These are phyloP conservation scores for Coffea eugenioides DNA, from an alignment of 257 asterid species.

Conservation along the genomic window DNA sequence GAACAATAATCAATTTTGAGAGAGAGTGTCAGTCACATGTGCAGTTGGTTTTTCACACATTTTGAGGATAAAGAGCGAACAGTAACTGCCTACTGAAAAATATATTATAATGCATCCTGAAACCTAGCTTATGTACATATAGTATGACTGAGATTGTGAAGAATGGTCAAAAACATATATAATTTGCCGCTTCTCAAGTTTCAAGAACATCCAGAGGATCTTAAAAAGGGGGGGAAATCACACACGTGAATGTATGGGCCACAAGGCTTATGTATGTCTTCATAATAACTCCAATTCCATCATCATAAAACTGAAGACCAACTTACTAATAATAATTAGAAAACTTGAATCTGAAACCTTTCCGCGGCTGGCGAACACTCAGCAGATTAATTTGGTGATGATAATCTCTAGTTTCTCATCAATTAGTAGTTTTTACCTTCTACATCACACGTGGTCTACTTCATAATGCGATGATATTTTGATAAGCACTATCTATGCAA, in stretches of 20 bases:
- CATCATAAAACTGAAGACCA: background rate
- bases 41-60: background rate
- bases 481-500: no score
- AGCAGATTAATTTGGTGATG: background rate
- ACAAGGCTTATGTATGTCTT: background rate
- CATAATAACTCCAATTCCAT: no score
- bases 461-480: no score
- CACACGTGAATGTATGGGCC: conserved; percentile 9
- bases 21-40: no score
- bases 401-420: background rate
- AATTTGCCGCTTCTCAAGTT: background rate
- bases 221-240: background rate
- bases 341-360: background rate
- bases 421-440: background rate
- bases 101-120: no score
- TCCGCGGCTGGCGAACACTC: no score
- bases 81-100: background rate
- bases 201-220: background rate
- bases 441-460: no score
- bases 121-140: no score
- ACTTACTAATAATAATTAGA: background rate
- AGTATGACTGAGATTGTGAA: background rate
- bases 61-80: background rate
- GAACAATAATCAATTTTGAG: no score
- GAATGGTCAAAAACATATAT: background rate